A percentile compares a stretch with the other conserved stretches of the same genome.
phyloP scores from a whole-genome alignment of 768 basidiomycete genomes.

The Rhizopogon salebrosus region DNA sequence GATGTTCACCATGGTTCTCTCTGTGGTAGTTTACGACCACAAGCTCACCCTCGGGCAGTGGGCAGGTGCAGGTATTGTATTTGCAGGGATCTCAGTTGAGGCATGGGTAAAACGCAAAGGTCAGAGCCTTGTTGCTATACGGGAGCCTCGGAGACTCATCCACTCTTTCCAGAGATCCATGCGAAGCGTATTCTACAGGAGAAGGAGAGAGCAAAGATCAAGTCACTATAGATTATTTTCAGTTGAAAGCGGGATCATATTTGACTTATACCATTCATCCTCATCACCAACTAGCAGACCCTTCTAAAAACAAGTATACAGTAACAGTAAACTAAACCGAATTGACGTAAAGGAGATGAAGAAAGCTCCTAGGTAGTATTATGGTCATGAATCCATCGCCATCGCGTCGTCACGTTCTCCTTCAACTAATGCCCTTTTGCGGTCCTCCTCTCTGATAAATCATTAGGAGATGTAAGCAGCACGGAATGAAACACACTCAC shows the following conservation, averaged over 20 bases:
- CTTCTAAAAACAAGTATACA: neutral
- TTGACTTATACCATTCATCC: neutral
- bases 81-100: conserved; percentile 93
- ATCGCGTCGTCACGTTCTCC: conserved; percentile 28
- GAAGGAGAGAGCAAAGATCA: conserved; percentile 80
- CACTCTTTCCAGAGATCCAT: conserved; percentile 57
- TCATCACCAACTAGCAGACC: neutral
- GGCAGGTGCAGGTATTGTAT: conserved; percentile 88
- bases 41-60: conserved; percentile 81
- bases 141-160: conserved; percentile 5
- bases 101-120: conserved; percentile 89
- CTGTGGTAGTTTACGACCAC: conserved; percentile 90
- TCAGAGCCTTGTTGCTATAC: conserved; percentile 23
- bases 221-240: conserved; percentile 51
- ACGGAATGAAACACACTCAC: conserved; percentile 14
- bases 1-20: conserved; percentile 96
- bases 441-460: conserved; percentile 33
- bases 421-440: conserved; percentile 37
- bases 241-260: neutral
- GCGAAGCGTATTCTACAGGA: conserved; percentile 76
- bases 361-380: neutral
- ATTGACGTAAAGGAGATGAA: neutral
- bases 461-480: neutral
- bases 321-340: neutral
- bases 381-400: conserved; percentile 22